Percentiles rank a stretch among this genome's conserved stretches.
phyloP scores from a whole-genome alignment of 257 asterid genomes.

The Petunia axillaris region DNA sequence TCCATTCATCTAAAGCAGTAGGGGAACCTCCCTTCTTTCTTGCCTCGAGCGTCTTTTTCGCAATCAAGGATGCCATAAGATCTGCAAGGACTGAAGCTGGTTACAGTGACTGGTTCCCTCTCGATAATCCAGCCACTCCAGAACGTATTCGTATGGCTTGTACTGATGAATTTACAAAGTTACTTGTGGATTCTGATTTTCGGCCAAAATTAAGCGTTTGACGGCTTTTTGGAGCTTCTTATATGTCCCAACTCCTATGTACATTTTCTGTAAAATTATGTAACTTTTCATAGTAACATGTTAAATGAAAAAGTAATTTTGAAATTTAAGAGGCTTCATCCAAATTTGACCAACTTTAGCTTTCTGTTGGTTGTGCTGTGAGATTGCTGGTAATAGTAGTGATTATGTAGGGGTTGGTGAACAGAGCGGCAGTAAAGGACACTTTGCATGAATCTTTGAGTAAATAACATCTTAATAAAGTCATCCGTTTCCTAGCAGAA shows the following conservation, averaged over 20 bases:
- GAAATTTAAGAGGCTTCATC: neutral
- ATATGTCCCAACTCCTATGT: neutral
- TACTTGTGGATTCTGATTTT: conserved; percentile 50
- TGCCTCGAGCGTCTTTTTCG: conserved; percentile 78
- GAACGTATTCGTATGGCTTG: conserved; percentile 99
- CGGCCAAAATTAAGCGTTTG: conserved; percentile 74
- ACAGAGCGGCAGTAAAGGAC: too few relatives aligned
- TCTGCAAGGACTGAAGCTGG: conserved; percentile 85
- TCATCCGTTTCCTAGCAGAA: too few relatives aligned
- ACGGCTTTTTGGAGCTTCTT: conserved; percentile 16
- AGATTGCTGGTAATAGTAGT: too few relatives aligned
- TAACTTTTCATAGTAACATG: neutral
- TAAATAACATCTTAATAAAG: too few relatives aligned
- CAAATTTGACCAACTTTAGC: too few relatives aligned
- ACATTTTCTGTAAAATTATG: neutral
- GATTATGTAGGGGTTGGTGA: too few relatives aligned
- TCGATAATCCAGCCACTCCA: conserved; percentile 95
- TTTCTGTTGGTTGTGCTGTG: too few relatives aligned
- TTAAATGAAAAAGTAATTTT: neutral
- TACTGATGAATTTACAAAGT: conserved; percentile 63
- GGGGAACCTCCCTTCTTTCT: conserved; percentile 98
- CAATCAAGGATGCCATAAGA: conserved; percentile 79
- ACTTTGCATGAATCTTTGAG: too few relatives aligned
- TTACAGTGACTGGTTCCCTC: conserved; percentile 70
- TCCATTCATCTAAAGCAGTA: conserved; percentile 96